Base-by-base conservation (phyloP, 1,284 basidiomycete genomes). In the Cryptococcus floricola region DNA sequence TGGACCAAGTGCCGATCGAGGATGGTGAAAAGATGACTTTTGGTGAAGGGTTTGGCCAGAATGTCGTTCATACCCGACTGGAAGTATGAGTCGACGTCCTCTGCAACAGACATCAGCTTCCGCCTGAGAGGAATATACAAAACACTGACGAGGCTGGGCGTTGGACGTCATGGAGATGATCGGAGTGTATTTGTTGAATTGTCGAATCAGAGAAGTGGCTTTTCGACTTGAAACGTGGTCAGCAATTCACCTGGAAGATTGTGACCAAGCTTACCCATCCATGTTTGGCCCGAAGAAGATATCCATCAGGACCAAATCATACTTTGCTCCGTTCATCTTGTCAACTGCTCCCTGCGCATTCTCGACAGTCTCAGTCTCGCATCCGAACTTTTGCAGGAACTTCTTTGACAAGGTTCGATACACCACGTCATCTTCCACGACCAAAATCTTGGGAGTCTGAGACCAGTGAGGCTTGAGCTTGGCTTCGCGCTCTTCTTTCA, bases 141-240 rank as follows among this genome's bases (percentile, higher is more conserved):
- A 16, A 1, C 1, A 71, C 71, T 67, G 52, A 74, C 72, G 69
- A 19, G 93, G 92, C 64, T 89, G 88, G 52, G 89, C 91, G 74
- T 95, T 96, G 69, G 86, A 88, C 53, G 92, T 96, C 92, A 97
- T 96, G 14, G 89, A 93, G 67, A 97, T 96, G 74, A 96, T 96
- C 2, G 94, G 94, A 48, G 94, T 98, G 52, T 67, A 71, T 34
- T 65, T 85, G 78, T 97, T 93, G 69, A 97, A 97, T 78, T 93
- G 89, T 14, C 94, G 82, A 66, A 97, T 97, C 65, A 97, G 77
- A 52, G 87, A 91, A 43, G 94, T 97, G 9, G 95, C 93, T 19
- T 72, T 70, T 19, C 69, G 68, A 13, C 74, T 72, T 45, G 4
- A 34, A 25, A 7, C 18, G 12, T 16, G 31, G 37, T 50, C 53